A percentile compares a stretch with the other conserved stretches of the same genome.
Conservation (phyloP, 108 stramenopile genomes). For the Conticribra weissflogii region DNA sequence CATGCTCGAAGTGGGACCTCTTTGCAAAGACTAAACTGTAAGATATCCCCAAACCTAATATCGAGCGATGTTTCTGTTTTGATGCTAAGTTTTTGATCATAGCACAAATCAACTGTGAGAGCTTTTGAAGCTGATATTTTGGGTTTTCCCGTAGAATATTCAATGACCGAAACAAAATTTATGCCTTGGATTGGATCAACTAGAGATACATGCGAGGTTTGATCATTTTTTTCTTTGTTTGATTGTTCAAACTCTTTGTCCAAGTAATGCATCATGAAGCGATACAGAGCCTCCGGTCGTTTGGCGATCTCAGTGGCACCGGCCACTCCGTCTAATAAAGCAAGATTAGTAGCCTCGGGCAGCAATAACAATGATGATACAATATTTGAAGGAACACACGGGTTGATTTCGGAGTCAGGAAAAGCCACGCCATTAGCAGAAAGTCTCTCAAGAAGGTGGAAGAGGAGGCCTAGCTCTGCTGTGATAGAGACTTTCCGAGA, state of each 20-base stretch:
- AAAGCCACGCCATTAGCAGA: slow-evolving; percentile 59
- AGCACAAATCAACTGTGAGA: slow-evolving; percentile 71
- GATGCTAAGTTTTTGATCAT: slow-evolving; percentile 55
- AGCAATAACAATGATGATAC: slow-evolving; percentile 63
- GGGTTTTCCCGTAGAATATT: slow-evolving; percentile 62
- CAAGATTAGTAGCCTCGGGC: slow-evolving; percentile 79
- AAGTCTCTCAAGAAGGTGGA: slow-evolving; percentile 77
- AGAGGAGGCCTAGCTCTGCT: slow-evolving; percentile 79
- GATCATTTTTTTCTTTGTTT: slow-evolving; percentile 23
- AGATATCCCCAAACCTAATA: slow-evolving; percentile 66
- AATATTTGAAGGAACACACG: slow-evolving; percentile 78
- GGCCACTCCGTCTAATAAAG: slow-evolving; percentile 79
- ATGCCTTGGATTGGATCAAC: slow-evolving; percentile 77
- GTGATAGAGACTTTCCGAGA: slow-evolving; percentile 43
- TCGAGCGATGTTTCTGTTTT: slow-evolving; percentile 19
- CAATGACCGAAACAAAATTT: slow-evolving; percentile 72
- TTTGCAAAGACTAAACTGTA: slow-evolving; percentile 74
- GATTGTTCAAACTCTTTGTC: slow-evolving; percentile 63
- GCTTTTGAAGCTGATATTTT: slow-evolving; percentile 61
- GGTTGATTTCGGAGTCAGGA: slow-evolving; percentile 52
- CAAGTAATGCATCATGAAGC: slow-evolving; percentile 78
- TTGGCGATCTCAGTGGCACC: slow-evolving; percentile 70
- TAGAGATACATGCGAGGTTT: slow-evolving; percentile 11
- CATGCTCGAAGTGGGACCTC: slow-evolving; percentile 83
- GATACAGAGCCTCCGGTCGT: slow-evolving; percentile 83